Evolutionary conservation across 2,329 filamentous ascomycete genomes (phyloP).

Genomic region (Graphium sp.): DNA sequence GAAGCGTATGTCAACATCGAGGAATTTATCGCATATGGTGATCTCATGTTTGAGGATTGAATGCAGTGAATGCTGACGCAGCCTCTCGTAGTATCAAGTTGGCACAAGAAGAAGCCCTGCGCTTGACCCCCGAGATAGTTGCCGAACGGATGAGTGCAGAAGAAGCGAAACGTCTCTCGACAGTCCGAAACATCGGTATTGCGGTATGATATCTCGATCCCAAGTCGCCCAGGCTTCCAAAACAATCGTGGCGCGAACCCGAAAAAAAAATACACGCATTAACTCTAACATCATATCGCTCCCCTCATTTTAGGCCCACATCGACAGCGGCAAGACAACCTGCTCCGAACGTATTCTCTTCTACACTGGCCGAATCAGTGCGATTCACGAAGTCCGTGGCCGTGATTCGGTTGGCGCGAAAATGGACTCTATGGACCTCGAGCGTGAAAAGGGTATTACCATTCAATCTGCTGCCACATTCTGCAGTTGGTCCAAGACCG

Average conservation of each 20-base stretch:
- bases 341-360: slow-evolving; percentile 92
- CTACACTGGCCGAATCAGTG: slow-evolving; percentile 93
- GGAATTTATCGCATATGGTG: not conserved
- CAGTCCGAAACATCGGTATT: slow-evolving; percentile 94
- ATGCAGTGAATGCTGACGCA: slow-evolving; percentile 5
- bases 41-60: slow-evolving; percentile 2
- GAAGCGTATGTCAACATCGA: slow-evolving; percentile 17
- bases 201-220: slow-evolving; percentile 41
- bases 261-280: not conserved
- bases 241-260: too few relatives aligned
- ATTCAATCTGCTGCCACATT: slow-evolving; percentile 97
- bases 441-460: slow-evolving; percentile 84
- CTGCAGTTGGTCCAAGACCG: slow-evolving; percentile 87
- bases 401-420: slow-evolving; percentile 93
- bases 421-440: slow-evolving; percentile 99
- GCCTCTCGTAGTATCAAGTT: slow-evolving; percentile 16
- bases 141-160: slow-evolving; percentile 66
- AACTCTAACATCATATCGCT: slow-evolving; percentile 1
- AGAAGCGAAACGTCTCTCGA: slow-evolving; percentile 62
- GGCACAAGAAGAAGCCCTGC: slow-evolving; percentile 32
- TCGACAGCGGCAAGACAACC: slow-evolving; percentile 97
- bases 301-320: slow-evolving; percentile 55
- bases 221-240: not conserved
- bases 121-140: slow-evolving; percentile 40
- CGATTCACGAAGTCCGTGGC: slow-evolving; percentile 91